phyloP scores from a whole-genome alignment of 352 stramenopile genomes.

The Phytopythium ostracodes region DNA sequence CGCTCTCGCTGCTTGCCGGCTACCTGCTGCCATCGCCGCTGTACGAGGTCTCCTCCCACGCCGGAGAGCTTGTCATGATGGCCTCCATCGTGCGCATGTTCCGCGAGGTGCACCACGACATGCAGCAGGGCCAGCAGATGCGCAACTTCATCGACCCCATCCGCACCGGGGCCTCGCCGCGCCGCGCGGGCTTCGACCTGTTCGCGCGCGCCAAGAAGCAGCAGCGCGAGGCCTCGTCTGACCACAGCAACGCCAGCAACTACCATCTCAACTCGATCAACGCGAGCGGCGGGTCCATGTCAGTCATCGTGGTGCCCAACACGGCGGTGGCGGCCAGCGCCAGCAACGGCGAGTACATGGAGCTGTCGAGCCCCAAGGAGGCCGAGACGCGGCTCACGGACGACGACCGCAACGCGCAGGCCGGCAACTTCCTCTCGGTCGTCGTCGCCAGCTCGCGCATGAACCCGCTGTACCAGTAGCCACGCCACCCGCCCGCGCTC shows the following conservation, averaged over 20 bases:
- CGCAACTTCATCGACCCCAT: conserved; percentile 67
- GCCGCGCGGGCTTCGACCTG: conserved; percentile 16
- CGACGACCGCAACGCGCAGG: conserved; percentile 26
- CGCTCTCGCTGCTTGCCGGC: conserved; percentile 53
- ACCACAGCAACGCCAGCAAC: conserved; percentile 5
- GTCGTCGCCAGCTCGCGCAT: conserved; percentile 54
- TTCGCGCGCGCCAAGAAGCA: conserved; percentile 6
- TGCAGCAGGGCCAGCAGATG: conserved; percentile 76
- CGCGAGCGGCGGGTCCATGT: neutral
- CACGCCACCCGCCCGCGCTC: too few species aligned
- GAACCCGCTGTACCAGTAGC: conserved; percentile 55
- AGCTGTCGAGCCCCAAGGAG: conserved; percentile 39
- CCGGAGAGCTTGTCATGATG: conserved; percentile 74
- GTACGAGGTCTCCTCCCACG: conserved; percentile 74
- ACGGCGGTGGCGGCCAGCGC: neutral
- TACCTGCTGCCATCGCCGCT: conserved; percentile 75
- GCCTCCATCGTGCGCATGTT: conserved; percentile 83
- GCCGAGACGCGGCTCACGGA: conserved; percentile 39
- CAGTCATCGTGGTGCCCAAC: conserved; percentile 1
- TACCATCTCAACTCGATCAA: neutral
- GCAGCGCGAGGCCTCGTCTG: conserved; percentile 14
- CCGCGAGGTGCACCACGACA: conserved; percentile 79
- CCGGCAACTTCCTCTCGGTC: conserved; percentile 44
- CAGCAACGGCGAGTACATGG: conserved; percentile 34
- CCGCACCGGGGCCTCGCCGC: conserved; percentile 17